Evolutionary conservation across 495 filamentous ascomycete genomes (phyloP), one percentile per base, ranked within the genome.

Genomic region (Baudoinia panamericana): DNA sequence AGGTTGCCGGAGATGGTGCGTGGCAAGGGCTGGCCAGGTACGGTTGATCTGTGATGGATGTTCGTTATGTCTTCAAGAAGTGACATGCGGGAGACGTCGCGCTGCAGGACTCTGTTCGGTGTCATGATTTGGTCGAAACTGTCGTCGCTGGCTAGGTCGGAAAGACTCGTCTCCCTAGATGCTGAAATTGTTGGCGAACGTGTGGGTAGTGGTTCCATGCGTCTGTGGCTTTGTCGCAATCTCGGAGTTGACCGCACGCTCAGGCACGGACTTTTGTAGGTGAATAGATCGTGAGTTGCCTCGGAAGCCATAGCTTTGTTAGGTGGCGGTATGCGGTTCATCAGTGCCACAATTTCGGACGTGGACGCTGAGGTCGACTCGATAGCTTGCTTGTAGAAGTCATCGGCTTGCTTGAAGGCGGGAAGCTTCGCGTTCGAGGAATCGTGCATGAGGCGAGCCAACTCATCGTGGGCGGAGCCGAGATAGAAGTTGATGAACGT

Each of bases 71-170:
- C 28, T 25, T 50, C 29, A 6, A 50, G 35, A 12, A 45, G 31
- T 1, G 28, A 41, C 36, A 45, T 41, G 22, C 42, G 32, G 7
- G 41, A 37, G 12, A 15, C 11, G 18, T 50, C 47, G 5, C 47
- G 41, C 24, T 36, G 12, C 15, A 40, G 30, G 29, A 28, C 4
- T 8, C 33, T 31, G 20, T 35, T 16, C 7, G 47, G 47, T 9
- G 41, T 45, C 30, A 41, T 30, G 36, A 50, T 50, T 18, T 50
- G 26, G 37, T 45, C 34, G 41, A 45, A 45, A 42, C 47, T 50
- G 6, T 27, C 26, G 25, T 50, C 28, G 35, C 35, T 45, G 15
- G 41, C 47, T n/a, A 50, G 30, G 17, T 45, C 42, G 7, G 41
- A 49, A 11, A 16, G 24, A 15, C 28, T 48, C 3, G 16, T 18